Base-by-base conservation (phyloP, 305 asterid genomes). In the Fraxinus velutina region DNA sequence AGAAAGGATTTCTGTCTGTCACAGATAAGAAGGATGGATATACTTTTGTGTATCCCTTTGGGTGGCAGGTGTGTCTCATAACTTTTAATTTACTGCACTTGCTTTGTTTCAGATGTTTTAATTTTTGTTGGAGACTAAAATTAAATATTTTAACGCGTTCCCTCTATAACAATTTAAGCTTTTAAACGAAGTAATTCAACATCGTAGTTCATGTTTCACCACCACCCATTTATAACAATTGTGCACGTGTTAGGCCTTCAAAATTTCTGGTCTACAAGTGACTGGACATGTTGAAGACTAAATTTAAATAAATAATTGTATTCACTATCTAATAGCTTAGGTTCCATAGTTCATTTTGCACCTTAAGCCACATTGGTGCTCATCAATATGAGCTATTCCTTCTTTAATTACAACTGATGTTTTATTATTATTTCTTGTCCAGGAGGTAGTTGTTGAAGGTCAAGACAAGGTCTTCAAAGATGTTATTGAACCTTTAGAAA, bases 401-500 rank as follows among this genome's bases (percentile, higher is more conserved):
- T 73, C 30, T 71, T 30, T 50, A 24, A 15, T 83, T 87, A 77
- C 22, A 62, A 33, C 57, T 77, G 33, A 21, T 78, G 66, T 55
- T 55, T 55, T 55, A 55, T 55, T 17, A 62, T 21, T 62, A 19
- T 62, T 21, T 86, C 9, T 79, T 85, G 27, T 10, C 76, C 92
- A 93, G 99, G 98, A 94, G 84, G 97, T 96, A 4, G 78, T 83
- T 17, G 92, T 94, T 81, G 97, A 92, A 89, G 98, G 97, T 81
- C 93, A 96, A 85, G 99, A 95, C 88, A 96, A 93, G 90, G 99
- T 94, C 79, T 94, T 88, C 88, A 95, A 95, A 94, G 98, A 95
- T 86, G 93, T 95, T 36, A 94, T 95, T 57, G 99, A 95, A 80
- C 97, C 97, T 73, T 93, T 92, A 76, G 99, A 96, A 87, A 94